Conservation (phyloP, 176 grass and related monocot genomes). For the Alopecurus myosuroides region DNA sequence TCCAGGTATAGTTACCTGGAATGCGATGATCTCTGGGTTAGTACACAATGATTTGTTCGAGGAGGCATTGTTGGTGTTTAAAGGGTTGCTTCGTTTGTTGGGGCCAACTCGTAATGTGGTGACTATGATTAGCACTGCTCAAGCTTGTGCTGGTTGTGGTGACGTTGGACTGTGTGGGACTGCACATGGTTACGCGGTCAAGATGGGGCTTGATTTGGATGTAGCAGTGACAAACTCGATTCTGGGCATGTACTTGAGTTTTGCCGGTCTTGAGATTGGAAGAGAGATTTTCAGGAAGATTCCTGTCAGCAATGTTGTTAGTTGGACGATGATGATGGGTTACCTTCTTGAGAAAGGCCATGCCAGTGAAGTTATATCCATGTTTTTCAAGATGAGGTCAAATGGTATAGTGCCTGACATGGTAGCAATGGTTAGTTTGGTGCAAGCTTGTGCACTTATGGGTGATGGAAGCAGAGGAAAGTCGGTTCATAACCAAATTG, state of each 20-base stretch:
- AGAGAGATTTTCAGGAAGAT: constrained; percentile 47
- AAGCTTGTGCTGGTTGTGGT: constrained; percentile 42
- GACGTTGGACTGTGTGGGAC: constrained; percentile 46
- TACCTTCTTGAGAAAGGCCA: constrained; percentile 49
- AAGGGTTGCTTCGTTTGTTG: constrained; percentile 32
- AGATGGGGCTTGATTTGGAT: constrained; percentile 53
- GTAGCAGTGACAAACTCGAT: constrained; percentile 48
- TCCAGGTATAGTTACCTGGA: constrained; percentile 57
- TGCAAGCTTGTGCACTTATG: constrained; percentile 50
- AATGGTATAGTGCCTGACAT: constrained; percentile 55
- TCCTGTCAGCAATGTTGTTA: constrained; percentile 52
- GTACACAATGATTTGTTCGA: constrained; percentile 55
- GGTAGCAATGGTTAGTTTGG: constrained; percentile 51
- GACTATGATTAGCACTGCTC: constrained; percentile 45
- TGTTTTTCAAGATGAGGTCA: constrained; percentile 60
- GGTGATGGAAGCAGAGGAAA: constrained; percentile 54
- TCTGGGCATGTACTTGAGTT: constrained; percentile 63
- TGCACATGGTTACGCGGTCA: constrained; percentile 47
- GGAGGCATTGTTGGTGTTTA: constrained; percentile 54
- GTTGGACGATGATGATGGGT: constrained; percentile 58
- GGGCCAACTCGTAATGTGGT: constrained; percentile 31
- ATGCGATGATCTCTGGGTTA: constrained; percentile 57
- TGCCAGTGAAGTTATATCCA: constrained; percentile 32
- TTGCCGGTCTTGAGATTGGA: constrained; percentile 29
- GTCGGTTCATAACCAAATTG: constrained; percentile 48